These are phyloP conservation scores for Cicer arietinum DNA, from an alignment of 306 rosid species.

Conservation along the genomic window DNA sequence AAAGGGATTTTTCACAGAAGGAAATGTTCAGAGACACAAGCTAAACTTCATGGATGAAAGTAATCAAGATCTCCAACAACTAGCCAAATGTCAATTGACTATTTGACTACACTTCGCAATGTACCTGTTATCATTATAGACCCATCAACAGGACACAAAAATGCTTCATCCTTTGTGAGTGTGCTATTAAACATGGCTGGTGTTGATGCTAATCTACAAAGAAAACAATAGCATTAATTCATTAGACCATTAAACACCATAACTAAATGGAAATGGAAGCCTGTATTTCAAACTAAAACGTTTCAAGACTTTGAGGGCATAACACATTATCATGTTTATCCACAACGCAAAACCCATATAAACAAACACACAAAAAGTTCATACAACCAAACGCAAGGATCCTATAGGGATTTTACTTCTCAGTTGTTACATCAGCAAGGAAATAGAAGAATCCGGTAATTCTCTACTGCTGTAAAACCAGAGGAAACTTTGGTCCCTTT, in stretches of 20 bases:
- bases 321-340: no score
- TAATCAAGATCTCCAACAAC: constrained; percentile 28
- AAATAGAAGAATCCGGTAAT: no score
- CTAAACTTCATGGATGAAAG: constrained; percentile 16
- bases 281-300: neutral
- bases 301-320: neutral
- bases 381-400: no score
- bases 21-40: constrained; percentile 8
- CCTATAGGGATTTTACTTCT: neutral
- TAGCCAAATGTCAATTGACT: constrained; percentile 25
- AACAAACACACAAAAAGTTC: no score
- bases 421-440: neutral
- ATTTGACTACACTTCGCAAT: constrained; percentile 35
- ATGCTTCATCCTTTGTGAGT: constrained; percentile 65
- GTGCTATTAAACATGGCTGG: constrained; percentile 98
- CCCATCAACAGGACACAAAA: constrained; percentile 83
- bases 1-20: constrained; percentile 25
- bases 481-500: neutral
- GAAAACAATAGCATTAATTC: constrained; percentile 37
- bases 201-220: constrained; percentile 86
- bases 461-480: neutral
- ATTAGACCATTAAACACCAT: constrained; percentile 15
- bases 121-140: constrained; percentile 96
- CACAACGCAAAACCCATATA: no score
- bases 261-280: no score